Conservation (phyloP, 2,329 filamentous ascomycete species). For the Orbilia oligospora region DNA sequence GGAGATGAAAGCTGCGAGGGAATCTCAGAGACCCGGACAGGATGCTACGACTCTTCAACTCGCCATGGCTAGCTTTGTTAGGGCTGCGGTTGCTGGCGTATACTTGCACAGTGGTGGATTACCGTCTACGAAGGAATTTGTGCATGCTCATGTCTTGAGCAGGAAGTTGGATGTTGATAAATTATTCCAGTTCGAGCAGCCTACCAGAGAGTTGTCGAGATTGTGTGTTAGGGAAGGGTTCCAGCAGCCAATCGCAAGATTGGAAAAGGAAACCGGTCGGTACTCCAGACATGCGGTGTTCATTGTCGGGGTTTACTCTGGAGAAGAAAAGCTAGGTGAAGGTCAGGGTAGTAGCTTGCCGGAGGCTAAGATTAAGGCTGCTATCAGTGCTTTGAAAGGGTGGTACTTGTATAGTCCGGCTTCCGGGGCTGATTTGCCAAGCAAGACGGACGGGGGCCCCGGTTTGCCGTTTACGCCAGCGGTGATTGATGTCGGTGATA, state of each 20-base stretch:
- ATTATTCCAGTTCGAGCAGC: slow-evolving; percentile 87
- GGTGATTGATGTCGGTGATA: slow-evolving; percentile 73
- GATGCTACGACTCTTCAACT: slow-evolving; percentile 50
- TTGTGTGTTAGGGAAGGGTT: slow-evolving; percentile 92
- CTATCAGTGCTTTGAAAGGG: slow-evolving; percentile 86
- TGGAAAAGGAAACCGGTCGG: slow-evolving; percentile 92
- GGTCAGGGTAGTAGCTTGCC: slow-evolving; percentile 84
- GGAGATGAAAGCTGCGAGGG: slow-evolving; percentile 40
- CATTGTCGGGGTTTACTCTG: slow-evolving; percentile 93
- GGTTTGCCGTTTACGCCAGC: slow-evolving; percentile 71
- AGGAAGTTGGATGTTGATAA: slow-evolving; percentile 81
- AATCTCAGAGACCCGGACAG: slow-evolving; percentile 69
- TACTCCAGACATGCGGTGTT: slow-evolving; percentile 88
- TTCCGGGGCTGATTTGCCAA: slow-evolving; percentile 69
- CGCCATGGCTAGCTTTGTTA: slow-evolving; percentile 82
- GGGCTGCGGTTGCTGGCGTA: slow-evolving; percentile 85
- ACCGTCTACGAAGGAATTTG: slow-evolving; percentile 83
- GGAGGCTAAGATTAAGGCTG: slow-evolving; percentile 82
- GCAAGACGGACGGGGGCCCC: slow-evolving; percentile 68
- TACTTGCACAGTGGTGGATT: slow-evolving; percentile 84
- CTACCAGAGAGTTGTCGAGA: slow-evolving; percentile 84
- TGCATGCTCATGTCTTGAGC: slow-evolving; percentile 85
- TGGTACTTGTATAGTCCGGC: slow-evolving; percentile 95
- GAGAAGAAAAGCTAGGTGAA: slow-evolving; percentile 90
- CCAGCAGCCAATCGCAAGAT: slow-evolving; percentile 84